Conservation (phyloP, 75 land plant species). For the Sequoia sempervirens region DNA sequence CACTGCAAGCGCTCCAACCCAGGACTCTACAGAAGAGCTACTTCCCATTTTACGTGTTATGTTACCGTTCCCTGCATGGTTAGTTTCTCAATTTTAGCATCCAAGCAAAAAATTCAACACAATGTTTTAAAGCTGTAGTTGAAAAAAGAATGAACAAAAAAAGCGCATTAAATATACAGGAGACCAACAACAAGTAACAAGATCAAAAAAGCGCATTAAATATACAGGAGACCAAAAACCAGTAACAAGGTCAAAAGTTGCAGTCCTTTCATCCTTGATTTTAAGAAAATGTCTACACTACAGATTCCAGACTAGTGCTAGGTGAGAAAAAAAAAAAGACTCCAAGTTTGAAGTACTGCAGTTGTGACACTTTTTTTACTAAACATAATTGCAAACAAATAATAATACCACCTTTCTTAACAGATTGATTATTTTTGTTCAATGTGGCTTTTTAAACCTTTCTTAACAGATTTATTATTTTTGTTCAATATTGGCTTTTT, state of each 20-base stretch:
- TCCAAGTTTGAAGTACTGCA: neutral
- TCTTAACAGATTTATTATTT: neutral
- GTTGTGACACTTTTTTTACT: neutral
- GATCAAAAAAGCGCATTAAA: too few relatives aligned
- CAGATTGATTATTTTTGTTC: neutral
- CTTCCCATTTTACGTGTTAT: neutral
- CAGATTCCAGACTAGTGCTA: neutral
- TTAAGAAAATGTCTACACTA: neutral
- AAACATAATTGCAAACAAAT: neutral
- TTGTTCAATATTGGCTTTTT: neutral
- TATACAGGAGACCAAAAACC: too few relatives aligned
- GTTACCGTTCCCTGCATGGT: slow-evolving; percentile 39
- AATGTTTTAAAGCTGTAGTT: neutral
- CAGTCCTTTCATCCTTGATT: neutral
- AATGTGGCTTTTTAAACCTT: neutral
- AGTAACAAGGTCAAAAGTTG: neutral
- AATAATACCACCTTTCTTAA: neutral
- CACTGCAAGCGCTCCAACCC: slow-evolving; percentile 87
- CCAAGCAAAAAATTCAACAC: slow-evolving; percentile 1
- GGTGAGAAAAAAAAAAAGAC: too few relatives aligned
- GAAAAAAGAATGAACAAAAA: neutral
- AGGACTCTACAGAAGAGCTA: slow-evolving; percentile 53
- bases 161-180: neutral
- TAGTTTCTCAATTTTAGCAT: neutral
- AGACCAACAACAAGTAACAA: too few relatives aligned